Percentiles rank a stretch among this genome's conserved stretches.
phyloP scores from a whole-genome alignment of 148 eudicot species.

The Camellia lanceoleosa region DNA sequence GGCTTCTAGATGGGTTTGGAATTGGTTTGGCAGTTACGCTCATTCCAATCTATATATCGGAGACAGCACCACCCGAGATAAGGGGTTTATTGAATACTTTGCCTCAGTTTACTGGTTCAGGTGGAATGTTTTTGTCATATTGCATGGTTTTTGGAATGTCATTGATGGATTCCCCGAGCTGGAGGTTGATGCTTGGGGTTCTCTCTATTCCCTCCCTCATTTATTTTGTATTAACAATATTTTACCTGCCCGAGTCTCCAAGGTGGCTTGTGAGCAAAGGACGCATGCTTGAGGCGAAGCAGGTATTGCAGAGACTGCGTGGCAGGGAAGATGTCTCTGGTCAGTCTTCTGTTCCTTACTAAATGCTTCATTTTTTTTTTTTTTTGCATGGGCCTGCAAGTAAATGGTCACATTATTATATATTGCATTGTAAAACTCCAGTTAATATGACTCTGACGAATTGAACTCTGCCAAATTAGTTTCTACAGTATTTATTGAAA shows the following conservation, averaged over 20 bases:
- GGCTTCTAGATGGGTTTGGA: conserved; percentile 25
- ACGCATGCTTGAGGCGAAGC: conserved; percentile 23
- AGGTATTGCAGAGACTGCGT: conserved; percentile 19
- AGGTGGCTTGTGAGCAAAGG: conserved; percentile 29
- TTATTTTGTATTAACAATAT: conserved; percentile 11
- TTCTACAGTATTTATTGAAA: not conserved
- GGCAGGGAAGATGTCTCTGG: conserved; percentile 27
- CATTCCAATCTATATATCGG: conserved; percentile 24
- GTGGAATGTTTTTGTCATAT: conserved; percentile 23
- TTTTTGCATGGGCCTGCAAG: not conserved
- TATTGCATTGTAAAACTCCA: not conserved
- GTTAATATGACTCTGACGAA: not conserved
- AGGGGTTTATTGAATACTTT: conserved; percentile 23
- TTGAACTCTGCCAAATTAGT: not conserved
- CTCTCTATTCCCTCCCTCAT: conserved; percentile 18
- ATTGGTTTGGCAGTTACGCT: conserved; percentile 25
- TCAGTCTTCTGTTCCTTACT: conserved; percentile 2
- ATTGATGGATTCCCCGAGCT: conserved; percentile 17
- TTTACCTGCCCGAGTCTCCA: conserved; percentile 23
- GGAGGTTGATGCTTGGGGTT: conserved; percentile 28
- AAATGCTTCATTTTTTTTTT: not conserved
- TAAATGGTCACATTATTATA: not conserved
- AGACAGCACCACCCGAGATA: conserved; percentile 24
- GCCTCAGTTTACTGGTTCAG: conserved; percentile 24
- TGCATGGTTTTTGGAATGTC: conserved; percentile 28